Conservation (phyloP, 2,329 filamentous ascomycete genomes). For the Alternaria conjuncta region DNA sequence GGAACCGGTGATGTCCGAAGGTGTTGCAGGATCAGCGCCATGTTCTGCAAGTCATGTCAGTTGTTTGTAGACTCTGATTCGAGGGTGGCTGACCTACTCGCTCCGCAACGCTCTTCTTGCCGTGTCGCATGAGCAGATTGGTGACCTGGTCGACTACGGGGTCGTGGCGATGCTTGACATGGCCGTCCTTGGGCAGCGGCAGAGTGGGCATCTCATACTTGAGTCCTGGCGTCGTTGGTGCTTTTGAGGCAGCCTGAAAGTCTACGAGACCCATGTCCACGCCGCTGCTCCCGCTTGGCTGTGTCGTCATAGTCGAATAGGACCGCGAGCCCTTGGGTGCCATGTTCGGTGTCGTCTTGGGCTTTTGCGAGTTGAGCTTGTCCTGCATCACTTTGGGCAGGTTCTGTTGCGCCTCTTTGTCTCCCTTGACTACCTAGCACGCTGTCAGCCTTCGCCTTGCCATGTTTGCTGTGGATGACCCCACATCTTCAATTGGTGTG, state of each 20-base stretch:
- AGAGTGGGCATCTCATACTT: conserved; percentile 78
- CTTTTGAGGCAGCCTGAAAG: conserved; percentile 24
- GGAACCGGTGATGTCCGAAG: conserved; percentile 86
- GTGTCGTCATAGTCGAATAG: conserved; percentile 60
- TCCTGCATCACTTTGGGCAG: conserved; percentile 72
- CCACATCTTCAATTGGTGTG: conserved; percentile 70
- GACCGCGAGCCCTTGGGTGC: conserved; percentile 57
- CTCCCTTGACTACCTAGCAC: conserved; percentile 66
- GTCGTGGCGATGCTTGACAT: conserved; percentile 84
- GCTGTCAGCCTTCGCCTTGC: conserved; percentile 16
- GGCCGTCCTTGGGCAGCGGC: conserved; percentile 66
- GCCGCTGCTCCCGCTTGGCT: conserved; percentile 18
- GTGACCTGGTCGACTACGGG: conserved; percentile 85
- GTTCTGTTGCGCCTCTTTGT: conserved; percentile 66
- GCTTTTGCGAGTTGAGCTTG: conserved; percentile 58
- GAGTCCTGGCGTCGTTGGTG: conserved; percentile 59
- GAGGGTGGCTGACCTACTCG: conserved; percentile 63
- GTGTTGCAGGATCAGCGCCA: conserved; percentile 79
- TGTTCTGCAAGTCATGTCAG: conserved; percentile 65
- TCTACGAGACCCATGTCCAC: conserved; percentile 42
- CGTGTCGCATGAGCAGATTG: conserved; percentile 87
- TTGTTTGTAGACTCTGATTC: background rate
- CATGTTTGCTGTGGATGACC: background rate
- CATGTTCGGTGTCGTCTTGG: conserved; percentile 40
- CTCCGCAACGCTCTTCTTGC: conserved; percentile 89